Base-by-base conservation (phyloP, 2,329 filamentous ascomycete species). In the Fusarium musae region DNA sequence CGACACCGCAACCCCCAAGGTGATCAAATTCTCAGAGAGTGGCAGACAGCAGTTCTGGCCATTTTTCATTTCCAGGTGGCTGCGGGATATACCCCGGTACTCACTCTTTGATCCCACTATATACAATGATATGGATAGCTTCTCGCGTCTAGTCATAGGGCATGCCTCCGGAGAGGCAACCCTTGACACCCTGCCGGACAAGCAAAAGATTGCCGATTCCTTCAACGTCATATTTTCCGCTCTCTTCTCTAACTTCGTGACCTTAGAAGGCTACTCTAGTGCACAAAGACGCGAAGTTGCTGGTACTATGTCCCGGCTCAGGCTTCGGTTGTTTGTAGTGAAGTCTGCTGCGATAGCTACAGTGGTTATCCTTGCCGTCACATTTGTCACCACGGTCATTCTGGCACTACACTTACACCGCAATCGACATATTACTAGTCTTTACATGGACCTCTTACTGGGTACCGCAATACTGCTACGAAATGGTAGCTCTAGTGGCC, bases 121-220 rank as follows among this genome's bases (percentile, higher is more conserved):
- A 13, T 49, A 50, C 26, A 52, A 50, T 2, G 43, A 50, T 5
- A 59, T 59, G 57, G 57, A 59, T 30, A 59, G 26, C 16, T 59
- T 59, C 9, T 59, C 57, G 4, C 57, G 57, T 5, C 43, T 59
- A 0, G 57, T 59, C 6, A 32, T 59, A 1, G 43, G 57, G 9
- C 26, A 39, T 30, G 57, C 57, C 1, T 59, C 57, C 2, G 3
- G 26, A 3, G 12, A 50, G 6, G 26, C 57, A 11, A 52, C 21
- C 5, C 34, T 59, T 17, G 5, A 26, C 9, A 30, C 15, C 2
- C 16, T 59, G 2, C 34, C 42, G 2, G 34, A 23, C 3, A 16
- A 32, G 6, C 8, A 50, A 10, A 12, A 52, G 16, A 52, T 59
- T 15, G 9, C 1, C 5, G 11, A 40, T 5, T 59, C 57, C 9